Evolutionary conservation across 495 filamentous ascomycete species (phyloP).

Genomic region (Hypomontagnella monticulosa): DNA sequence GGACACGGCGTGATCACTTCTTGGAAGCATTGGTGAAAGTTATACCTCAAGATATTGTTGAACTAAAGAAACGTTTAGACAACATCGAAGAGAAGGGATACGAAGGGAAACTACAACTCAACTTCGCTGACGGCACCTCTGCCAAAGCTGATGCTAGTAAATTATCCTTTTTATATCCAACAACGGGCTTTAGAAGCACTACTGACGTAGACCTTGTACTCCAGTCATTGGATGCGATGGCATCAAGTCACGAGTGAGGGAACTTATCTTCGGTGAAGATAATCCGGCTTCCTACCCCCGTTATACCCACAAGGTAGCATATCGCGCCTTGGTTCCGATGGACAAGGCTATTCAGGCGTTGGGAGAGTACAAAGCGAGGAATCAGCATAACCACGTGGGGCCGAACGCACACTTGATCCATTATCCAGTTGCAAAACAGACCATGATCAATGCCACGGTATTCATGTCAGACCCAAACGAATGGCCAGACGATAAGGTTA

Average conservation of each 20-base stretch:
- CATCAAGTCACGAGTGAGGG: slow-evolving; percentile 47
- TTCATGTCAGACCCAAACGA: slow-evolving; percentile 54
- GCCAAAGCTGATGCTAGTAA: slow-evolving; percentile 51
- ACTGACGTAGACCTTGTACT: neutral
- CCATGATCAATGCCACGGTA: slow-evolving; percentile 57
- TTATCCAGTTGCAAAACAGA: slow-evolving; percentile 58
- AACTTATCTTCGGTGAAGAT: slow-evolving; percentile 50
- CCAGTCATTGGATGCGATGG: slow-evolving; percentile 51
- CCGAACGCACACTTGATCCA: slow-evolving; percentile 58
- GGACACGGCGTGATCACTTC: slow-evolving; percentile 61
- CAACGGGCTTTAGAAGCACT: neutral
- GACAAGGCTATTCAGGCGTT: slow-evolving; percentile 57
- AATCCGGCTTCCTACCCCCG: slow-evolving; percentile 52
- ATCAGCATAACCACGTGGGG: slow-evolving; percentile 58
- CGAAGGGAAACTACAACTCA: slow-evolving; percentile 32
- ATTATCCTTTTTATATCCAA: slow-evolving; percentile 1
- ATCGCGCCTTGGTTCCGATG: slow-evolving; percentile 63
- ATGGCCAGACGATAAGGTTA: slow-evolving; percentile 48
- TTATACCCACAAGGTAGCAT: slow-evolving; percentile 62
- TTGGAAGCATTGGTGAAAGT: slow-evolving; percentile 58
- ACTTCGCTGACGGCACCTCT: slow-evolving; percentile 47
- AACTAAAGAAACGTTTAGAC: slow-evolving; percentile 48
- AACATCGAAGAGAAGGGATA: slow-evolving; percentile 30
- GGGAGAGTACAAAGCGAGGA: slow-evolving; percentile 58
- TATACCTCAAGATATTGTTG: slow-evolving; percentile 52